Evolutionary conservation across 345 rosid genomes (phyloP), one percentile per base, ranked within the genome.

Genomic region (Fremontodendron californicum): DNA sequence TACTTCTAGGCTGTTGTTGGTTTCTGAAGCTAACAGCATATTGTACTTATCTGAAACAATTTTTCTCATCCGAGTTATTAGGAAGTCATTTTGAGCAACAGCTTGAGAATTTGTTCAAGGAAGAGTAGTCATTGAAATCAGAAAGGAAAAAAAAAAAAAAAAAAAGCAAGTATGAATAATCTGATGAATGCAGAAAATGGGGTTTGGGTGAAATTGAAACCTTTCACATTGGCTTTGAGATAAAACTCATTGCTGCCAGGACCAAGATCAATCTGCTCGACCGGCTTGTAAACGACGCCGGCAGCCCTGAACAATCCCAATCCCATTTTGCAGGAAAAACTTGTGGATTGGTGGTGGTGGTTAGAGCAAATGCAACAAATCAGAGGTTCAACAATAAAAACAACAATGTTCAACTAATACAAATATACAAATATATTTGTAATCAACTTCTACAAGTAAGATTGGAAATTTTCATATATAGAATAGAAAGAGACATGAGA

Each of bases 201-300:
- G 35, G 35, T 1, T 9, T 15, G 15, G 58, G 3, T 51, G 74
- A 16, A 5, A 19, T n/a, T 29, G 12, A 39, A 25, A 90, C 95
- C 95, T 91, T 89, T 89, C 54, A 88, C 93, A 71, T 86, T 86
- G 74, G 96, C 90, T 75, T 54, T 78, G 75, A 87, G 62, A 49
- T 91, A 91, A 49, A 42, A 13, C 43, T 91, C 85, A 54, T 79
- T 40, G 72, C 88, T 83, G 16, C 76, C 9, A 42, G 87, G 86
- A n/a, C 86, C 86, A 33, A 90, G 83, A 81, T 86, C 86, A 54
- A 83, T 80, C 11, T 79, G 65, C 61, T 85, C 82, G 18, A 33
- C 90, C 0, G 96, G 76, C 88, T 88, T 83, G 82, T 86, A 88
- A 8, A 80, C 82, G 1, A 60, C 82, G 8, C 89, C 89, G 10